phyloP scores from a whole-genome alignment of 208 protist species.

The Crithidia acanthocephali region DNA sequence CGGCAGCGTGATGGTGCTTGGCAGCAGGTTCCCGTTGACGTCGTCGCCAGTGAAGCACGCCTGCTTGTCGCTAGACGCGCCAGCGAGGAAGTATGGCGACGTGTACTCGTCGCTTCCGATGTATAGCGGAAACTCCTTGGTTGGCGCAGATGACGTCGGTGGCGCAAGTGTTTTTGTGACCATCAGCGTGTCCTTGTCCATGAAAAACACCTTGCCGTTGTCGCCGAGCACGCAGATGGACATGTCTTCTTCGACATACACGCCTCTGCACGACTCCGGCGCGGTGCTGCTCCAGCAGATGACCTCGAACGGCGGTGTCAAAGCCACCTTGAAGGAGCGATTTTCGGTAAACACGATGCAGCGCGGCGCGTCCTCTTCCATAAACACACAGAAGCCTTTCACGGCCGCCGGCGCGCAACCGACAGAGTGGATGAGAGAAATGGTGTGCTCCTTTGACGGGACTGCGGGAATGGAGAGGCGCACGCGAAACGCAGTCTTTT shows the following conservation, averaged over 20 bases:
- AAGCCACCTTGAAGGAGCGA: conserved; percentile 32
- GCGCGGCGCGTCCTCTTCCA: conserved; percentile 27
- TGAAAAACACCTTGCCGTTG: conserved; percentile 41
- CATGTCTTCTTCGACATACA: conserved; percentile 43
- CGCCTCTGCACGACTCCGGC: conserved; percentile 34
- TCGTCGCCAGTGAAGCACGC: conserved; percentile 35
- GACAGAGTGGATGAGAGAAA: conserved; percentile 54
- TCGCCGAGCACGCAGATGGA: conserved; percentile 48
- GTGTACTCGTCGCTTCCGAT: conserved; percentile 58
- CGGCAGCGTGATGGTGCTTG: conserved; percentile 48
- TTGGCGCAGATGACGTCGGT: not conserved
- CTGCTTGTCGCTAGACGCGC: conserved; percentile 17
- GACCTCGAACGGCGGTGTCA: conserved; percentile 27
- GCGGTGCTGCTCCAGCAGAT: conserved; percentile 30
- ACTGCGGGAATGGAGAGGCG: conserved; percentile 52
- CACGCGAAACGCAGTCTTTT: conserved; percentile 39
- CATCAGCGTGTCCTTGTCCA: conserved; percentile 57
- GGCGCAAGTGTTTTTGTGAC: conserved; percentile 29
- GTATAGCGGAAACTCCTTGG: conserved; percentile 49
- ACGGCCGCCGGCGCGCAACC: conserved; percentile 27
- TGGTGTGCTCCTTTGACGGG: conserved; percentile 37
- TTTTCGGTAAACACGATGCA: conserved; percentile 43
- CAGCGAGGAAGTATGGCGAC: conserved; percentile 46
- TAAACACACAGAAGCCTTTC: conserved; percentile 36
- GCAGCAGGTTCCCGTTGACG: conserved; percentile 50